These are phyloP conservation scores for Areca catechu DNA, from an alignment of 176 grass and related monocot genomes.

Conservation along the genomic window DNA sequence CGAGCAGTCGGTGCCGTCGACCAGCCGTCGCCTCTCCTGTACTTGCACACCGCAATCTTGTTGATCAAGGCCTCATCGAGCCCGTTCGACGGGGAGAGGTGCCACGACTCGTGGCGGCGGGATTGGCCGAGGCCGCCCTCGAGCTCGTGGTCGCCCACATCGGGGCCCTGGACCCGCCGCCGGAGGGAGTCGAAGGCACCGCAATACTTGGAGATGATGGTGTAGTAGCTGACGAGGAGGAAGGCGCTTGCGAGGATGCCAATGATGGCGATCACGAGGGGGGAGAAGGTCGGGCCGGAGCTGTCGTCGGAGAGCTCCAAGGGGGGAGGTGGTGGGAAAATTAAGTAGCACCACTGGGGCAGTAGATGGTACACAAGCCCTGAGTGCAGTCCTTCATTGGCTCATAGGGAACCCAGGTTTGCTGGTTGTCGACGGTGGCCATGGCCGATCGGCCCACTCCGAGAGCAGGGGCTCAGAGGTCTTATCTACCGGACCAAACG, in stretches of 20 bases:
- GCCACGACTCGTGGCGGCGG: conserved; percentile 28
- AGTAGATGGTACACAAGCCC: conserved; percentile 89
- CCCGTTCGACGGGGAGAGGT: conserved; percentile 35
- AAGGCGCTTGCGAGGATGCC: conserved; percentile 77
- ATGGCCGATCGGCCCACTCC: conserved; percentile 1
- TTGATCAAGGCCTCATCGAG: conserved; percentile 65
- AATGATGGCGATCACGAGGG: conserved; percentile 96
- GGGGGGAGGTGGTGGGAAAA: conserved; percentile 76
- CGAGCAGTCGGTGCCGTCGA: conserved; percentile 60
- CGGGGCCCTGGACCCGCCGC: background rate
- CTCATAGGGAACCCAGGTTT: conserved; percentile 72
- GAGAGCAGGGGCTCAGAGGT: no score
- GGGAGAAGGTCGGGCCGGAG: conserved; percentile 60
- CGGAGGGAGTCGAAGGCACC: conserved; percentile 49
- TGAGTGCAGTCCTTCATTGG: conserved; percentile 74
- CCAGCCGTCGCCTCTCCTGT: conserved; percentile 46
- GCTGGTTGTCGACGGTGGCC: conserved; percentile 28
- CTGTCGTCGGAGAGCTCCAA: conserved; percentile 52
- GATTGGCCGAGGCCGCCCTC: conserved; percentile 9
- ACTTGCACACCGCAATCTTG: conserved; percentile 79
- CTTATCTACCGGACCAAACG: no score
- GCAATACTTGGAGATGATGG: conserved; percentile 86
- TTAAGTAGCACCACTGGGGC: conserved; percentile 96
- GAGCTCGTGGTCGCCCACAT: background rate
- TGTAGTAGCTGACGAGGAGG: conserved; percentile 90